Conservation (phyloP, 345 rosid species). For the Cardamine occulta region DNA sequence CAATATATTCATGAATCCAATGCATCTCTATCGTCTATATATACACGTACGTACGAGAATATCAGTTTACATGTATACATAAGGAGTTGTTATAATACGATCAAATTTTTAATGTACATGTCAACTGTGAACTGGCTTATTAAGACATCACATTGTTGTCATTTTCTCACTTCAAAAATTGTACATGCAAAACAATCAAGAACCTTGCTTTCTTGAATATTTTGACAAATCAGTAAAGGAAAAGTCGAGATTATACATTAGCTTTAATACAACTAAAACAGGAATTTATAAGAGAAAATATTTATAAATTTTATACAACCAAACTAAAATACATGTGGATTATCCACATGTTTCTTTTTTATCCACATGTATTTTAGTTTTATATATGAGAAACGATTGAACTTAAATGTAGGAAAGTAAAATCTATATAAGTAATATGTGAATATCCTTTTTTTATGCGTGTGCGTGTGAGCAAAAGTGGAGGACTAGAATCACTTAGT, state of each 20-base stretch:
- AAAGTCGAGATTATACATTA: conserved; percentile 2
- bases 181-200: conserved; percentile 19
- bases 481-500: background rate
- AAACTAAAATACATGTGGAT: no score
- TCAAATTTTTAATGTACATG: conserved; percentile 15
- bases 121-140: conserved; percentile 6
- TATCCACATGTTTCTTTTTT: background rate
- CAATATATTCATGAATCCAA: conserved; percentile 7
- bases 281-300: background rate
- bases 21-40: conserved; percentile 7
- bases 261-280: background rate
- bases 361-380: background rate
- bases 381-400: background rate
- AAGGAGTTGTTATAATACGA: background rate
- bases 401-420: background rate
- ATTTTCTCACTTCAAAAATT: background rate
- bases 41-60: no score
- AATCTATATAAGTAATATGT: background rate
- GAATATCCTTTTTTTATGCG: background rate
- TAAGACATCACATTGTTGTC: conserved; percentile 1
- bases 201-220: background rate
- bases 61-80: background rate
- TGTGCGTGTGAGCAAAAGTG: background rate
- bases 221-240: background rate
- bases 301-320: background rate